Base-by-base conservation (phyloP, 495 filamentous ascomycete genomes). In the Penicillium roqueforti region DNA sequence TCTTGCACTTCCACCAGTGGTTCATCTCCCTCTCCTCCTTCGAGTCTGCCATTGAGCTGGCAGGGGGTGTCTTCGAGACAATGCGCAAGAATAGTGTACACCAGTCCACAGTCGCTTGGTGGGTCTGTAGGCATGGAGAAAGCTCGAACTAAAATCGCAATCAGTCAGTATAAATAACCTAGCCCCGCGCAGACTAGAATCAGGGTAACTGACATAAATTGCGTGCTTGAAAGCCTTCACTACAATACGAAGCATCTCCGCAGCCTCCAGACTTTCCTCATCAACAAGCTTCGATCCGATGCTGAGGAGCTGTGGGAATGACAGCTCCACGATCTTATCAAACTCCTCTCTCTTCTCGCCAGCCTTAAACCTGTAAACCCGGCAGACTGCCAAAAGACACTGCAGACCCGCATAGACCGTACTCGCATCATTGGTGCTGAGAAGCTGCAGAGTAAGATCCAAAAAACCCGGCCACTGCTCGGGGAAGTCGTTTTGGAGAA, bases 1-100 rank as follows among this genome's bases (percentile, higher is more conserved):
- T 98, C 87, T 97, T 98, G 48, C 91, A 88, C 79, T 97, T 98
- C 92, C 93, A 98, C 92, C 93, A 98, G 67, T 96, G 89, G 67
- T 96, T 91, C 50, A 83, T 79, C 68, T 96, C 95, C 25, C 95
- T 83, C 63, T 97, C 95, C 18, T 89, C 83, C 38, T 87, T 74
- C 40, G 95, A 90, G 38, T 96, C 92, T 47, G 77, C 66, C 79
- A 97, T 84, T 6, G 90, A 84, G 56, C 75, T 83, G 37, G 84
- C 79, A 0, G 93, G 93, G 47, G 88, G 84, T 28, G 87, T 77
- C 70, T 97, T 98, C 36, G 85, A 85, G 23, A 97, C 87, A 29
- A 93, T 87, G 40, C 86, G 82, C 47, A 98, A 76, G 78, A 98
- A 97, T 61, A 98, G 78, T 11, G 90, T 88, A 64, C 91, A 96